Conservation (phyloP, 2,329 filamentous ascomycete genomes). For the Dactylellina sp. region DNA sequence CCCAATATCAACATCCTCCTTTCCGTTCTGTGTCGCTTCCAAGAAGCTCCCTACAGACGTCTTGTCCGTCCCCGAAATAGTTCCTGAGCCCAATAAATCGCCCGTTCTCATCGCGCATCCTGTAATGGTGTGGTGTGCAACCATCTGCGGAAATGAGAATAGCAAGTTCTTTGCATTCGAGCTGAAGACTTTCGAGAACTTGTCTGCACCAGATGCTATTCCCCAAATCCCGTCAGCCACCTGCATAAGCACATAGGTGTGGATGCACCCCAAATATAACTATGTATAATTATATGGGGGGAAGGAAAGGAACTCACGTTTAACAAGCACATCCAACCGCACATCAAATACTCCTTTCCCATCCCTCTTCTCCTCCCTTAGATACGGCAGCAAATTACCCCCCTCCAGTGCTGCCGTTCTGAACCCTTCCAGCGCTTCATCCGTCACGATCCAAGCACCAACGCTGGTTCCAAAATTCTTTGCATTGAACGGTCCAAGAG, state of each 20-base stretch:
- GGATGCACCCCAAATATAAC: too few species aligned
- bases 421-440: constrained; percentile 80
- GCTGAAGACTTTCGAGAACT: constrained; percentile 32
- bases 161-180: constrained; percentile 72
- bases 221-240: background rate
- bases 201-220: constrained; percentile 64
- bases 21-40: constrained; percentile 78
- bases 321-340: constrained; percentile 74
- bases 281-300: too few species aligned
- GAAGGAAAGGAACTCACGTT: constrained; percentile 65
- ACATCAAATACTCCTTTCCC: constrained; percentile 76
- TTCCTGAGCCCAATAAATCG: constrained; percentile 81
- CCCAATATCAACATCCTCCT: constrained; percentile 70
- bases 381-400: constrained; percentile 70
- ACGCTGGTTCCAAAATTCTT: constrained; percentile 87
- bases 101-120: constrained; percentile 80
- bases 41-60: constrained; percentile 75
- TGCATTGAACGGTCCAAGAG: constrained; percentile 82
- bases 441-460: constrained; percentile 81
- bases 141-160: constrained; percentile 87
- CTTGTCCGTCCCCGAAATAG: constrained; percentile 75
- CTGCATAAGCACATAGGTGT: too few species aligned
- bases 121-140: constrained; percentile 80
- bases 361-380: constrained; percentile 70
- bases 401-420: constrained; percentile 68